Percentiles rank a stretch among this genome's conserved stretches.
Conservation (phyloP, 78 protist species). For the slime mould (Dictyostelium discoideum) region DNA sequence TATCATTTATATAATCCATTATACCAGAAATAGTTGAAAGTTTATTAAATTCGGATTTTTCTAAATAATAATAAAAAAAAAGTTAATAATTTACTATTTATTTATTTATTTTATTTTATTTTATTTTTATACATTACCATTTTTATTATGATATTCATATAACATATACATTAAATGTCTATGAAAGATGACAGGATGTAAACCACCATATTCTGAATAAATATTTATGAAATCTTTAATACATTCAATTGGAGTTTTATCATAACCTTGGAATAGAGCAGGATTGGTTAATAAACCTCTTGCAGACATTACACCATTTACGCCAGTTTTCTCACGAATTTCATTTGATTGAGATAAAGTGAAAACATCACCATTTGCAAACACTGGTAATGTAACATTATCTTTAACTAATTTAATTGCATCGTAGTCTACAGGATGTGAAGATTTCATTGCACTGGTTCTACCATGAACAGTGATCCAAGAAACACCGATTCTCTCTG, state of each 20-base stretch:
- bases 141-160: slow-evolving; percentile 39
- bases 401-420: slow-evolving; percentile 85
- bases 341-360: slow-evolving; percentile 53
- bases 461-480: slow-evolving; percentile 94
- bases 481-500: slow-evolving; percentile 86
- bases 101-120: neutral
- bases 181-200: slow-evolving; percentile 43
- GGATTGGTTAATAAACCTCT: slow-evolving; percentile 90
- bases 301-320: slow-evolving; percentile 92
- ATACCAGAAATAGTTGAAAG: slow-evolving; percentile 7
- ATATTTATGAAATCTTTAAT: slow-evolving; percentile 64
- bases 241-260: slow-evolving; percentile 74
- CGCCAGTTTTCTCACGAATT: slow-evolving; percentile 53
- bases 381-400: slow-evolving; percentile 81
- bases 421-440: slow-evolving; percentile 81
- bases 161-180: slow-evolving; percentile 83
- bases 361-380: slow-evolving; percentile 89
- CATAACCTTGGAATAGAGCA: slow-evolving; percentile 82
- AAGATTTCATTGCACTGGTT: slow-evolving; percentile 42
- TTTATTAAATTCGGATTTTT: slow-evolving; percentile 56
- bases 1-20: slow-evolving; percentile 40
- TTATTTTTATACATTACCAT: slow-evolving; percentile 5
- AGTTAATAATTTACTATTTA: neutral
- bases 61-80: neutral
- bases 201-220: slow-evolving; percentile 61